Percentiles rank a stretch among this genome's conserved stretches.
Evolutionary conservation across 306 rosid genomes (phyloP).

Genomic region (Gleditsia sinensis): DNA sequence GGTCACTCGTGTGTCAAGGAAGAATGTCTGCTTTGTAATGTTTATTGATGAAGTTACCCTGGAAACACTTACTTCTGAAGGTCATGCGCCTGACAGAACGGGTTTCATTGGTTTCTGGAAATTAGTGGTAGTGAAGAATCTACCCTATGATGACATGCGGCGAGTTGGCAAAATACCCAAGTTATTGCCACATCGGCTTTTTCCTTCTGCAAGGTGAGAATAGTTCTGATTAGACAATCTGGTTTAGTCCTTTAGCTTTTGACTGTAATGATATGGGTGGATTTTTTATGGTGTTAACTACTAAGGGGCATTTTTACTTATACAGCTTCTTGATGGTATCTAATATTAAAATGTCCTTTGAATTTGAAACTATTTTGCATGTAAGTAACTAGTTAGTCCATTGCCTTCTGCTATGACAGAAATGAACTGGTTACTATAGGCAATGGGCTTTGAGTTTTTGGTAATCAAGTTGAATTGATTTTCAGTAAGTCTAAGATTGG

Average conservation of each 20-base stretch:
- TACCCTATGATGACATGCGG: slow-evolving; percentile 89
- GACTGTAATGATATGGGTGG: slow-evolving; percentile 22
- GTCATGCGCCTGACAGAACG: slow-evolving; percentile 75
- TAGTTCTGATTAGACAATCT: neutral
- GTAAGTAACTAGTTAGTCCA: neutral
- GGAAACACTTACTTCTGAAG: slow-evolving; percentile 70
- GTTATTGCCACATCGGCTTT: slow-evolving; percentile 90
- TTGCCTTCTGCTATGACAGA: neutral
- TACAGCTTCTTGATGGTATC: neutral
- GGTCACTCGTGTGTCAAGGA: slow-evolving; percentile 87
- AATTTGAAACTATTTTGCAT: neutral
- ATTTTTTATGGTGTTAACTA: slow-evolving; percentile 17
- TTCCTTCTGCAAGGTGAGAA: slow-evolving; percentile 93
- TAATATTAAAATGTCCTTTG: neutral
- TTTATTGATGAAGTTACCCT: slow-evolving; percentile 81
- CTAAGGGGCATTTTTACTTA: neutral
- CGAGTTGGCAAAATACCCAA: slow-evolving; percentile 96
- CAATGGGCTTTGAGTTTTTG: neutral
- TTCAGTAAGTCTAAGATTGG: neutral
- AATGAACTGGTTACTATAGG: neutral
- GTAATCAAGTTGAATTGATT: neutral
- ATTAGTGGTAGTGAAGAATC: slow-evolving; percentile 81
- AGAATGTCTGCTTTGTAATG: slow-evolving; percentile 95
- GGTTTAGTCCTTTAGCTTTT: slow-evolving; percentile 15
- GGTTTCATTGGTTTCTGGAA: slow-evolving; percentile 96